Evolutionary conservation across 2,329 filamentous ascomycete genomes (phyloP).

Genomic region (Cytospora piceae): DNA sequence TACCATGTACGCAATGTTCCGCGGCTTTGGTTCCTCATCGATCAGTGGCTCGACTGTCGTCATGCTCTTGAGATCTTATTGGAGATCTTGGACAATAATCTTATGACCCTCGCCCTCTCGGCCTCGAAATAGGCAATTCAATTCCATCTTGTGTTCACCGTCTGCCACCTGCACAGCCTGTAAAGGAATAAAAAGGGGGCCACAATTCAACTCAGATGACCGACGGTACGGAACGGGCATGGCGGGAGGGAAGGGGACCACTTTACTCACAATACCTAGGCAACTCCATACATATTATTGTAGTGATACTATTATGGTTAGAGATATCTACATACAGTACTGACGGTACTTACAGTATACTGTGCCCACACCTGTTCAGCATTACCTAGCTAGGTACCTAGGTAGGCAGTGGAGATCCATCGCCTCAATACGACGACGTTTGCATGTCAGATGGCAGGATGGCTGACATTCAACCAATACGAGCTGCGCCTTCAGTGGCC

Average conservation of each 20-base stretch:
- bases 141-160: conserved; percentile 4
- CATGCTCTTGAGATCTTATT: conserved; percentile 18
- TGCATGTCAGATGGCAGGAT: conserved; percentile 13
- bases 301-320: neutral
- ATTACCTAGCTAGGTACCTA: neutral
- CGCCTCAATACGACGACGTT: conserved; percentile 15
- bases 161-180: conserved; percentile 27
- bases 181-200: conserved; percentile 21
- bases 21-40: conserved; percentile 11
- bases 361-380: neutral
- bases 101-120: conserved; percentile 12
- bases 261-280: conserved; percentile 3
- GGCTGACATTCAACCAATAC: conserved; percentile 16
- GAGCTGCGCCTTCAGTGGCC: conserved; percentile 17
- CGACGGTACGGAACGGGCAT: neutral
- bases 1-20: conserved; percentile 1
- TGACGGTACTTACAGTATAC: neutral
- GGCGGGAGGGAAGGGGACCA: conserved; percentile 11
- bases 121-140: conserved; percentile 17
- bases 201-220: conserved; percentile 23
- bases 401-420: conserved; percentile 18
- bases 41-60: conserved; percentile 20
- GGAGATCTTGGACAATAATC: conserved; percentile 10
- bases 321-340: neutral
- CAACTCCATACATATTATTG: neutral